These are phyloP conservation scores for Coemansia sp. DNA, from an alignment of 192 early-diverging fungal genomes.

Conservation along the genomic window DNA sequence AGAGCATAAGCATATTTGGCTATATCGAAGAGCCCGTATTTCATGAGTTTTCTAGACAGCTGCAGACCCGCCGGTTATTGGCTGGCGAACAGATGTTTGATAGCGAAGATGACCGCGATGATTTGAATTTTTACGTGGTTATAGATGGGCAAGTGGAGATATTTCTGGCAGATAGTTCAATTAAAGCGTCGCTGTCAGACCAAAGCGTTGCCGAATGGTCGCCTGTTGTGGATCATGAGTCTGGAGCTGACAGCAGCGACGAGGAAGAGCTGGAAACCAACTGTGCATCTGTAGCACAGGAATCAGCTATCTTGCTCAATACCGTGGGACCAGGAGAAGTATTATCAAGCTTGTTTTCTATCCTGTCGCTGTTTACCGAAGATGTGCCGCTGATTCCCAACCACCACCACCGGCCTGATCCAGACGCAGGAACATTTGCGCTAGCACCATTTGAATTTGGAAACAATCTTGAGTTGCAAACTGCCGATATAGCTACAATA, in stretches of 20 bases:
- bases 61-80: slow-evolving; percentile 72
- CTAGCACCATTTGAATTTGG: neutral
- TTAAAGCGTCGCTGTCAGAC: neutral
- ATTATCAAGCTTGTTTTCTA: slow-evolving; percentile 89
- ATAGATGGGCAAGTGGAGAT: slow-evolving; percentile 94
- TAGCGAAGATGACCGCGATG: slow-evolving; percentile 59
- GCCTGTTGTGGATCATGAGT: neutral
- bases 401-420: neutral
- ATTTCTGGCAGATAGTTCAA: slow-evolving; percentile 56
- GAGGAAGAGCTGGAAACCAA: slow-evolving; percentile 9
- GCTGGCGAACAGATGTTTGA: slow-evolving; percentile 79
- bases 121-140: slow-evolving; percentile 87
- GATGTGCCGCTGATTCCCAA: slow-evolving; percentile 55
- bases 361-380: slow-evolving; percentile 85
- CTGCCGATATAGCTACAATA: neutral
- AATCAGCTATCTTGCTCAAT: slow-evolving; percentile 68
- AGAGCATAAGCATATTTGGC: slow-evolving; percentile 90
- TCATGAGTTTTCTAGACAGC: slow-evolving; percentile 87
- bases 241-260: neutral
- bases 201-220: neutral
- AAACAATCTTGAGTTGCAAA: neutral
- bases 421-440: neutral
- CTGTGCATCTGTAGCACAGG: slow-evolving; percentile 19
- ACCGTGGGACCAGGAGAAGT: slow-evolving; percentile 88
- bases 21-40: slow-evolving; percentile 96